Evolutionary conservation across 345 rosid genomes (phyloP).

Genomic region (Rhizophora apiculata): DNA sequence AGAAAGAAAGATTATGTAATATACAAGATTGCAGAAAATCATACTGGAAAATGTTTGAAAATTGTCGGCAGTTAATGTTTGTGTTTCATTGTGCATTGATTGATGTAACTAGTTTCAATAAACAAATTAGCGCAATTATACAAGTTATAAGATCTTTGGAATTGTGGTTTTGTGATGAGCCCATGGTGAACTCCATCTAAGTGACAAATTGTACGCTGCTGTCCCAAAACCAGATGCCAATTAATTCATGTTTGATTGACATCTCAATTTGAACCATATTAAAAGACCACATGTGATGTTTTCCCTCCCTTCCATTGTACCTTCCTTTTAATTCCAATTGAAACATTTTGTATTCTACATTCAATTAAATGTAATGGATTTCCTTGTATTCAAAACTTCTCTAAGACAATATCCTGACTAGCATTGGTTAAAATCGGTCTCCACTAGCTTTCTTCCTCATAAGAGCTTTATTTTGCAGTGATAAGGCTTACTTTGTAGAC

Average conservation of each 20-base stretch:
- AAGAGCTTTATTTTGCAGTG: constrained; percentile 44
- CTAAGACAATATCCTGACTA: neutral
- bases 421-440: neutral
- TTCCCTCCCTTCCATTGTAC: too few species aligned
- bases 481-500: constrained; percentile 90
- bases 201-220: neutral
- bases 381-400: neutral
- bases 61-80: too few species aligned
- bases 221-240: neutral
- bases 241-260: neutral
- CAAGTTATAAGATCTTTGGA: neutral
- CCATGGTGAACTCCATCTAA: neutral
- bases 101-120: neutral
- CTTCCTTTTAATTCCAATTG: neutral
- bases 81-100: too few species aligned
- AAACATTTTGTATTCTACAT: neutral
- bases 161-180: neutral
- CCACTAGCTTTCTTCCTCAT: constrained; percentile 1
- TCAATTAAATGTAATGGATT: neutral
- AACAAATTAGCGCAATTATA: neutral
- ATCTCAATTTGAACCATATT: too few species aligned
- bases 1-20: too few species aligned
- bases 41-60: too few species aligned
- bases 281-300: too few species aligned
- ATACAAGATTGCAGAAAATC: too few species aligned